These are phyloP conservation scores for Solanum chmielewskii DNA, from an alignment of 257 asterid genomes.

Conservation along the genomic window DNA sequence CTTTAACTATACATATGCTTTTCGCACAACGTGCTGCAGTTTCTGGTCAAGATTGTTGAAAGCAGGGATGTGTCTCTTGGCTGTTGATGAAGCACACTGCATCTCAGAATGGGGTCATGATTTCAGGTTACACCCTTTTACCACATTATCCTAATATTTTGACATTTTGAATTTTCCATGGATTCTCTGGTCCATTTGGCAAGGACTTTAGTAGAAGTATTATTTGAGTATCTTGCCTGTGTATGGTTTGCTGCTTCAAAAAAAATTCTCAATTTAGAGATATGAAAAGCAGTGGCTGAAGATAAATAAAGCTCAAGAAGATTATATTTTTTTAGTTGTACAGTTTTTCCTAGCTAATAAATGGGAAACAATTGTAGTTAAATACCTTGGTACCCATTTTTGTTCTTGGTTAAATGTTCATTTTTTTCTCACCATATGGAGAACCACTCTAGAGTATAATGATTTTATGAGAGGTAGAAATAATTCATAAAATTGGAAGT, in stretches of 20 bases:
- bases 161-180: background rate
- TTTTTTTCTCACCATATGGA: background rate
- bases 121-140: conserved; percentile 49
- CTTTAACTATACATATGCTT: background rate
- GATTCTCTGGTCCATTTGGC: background rate
- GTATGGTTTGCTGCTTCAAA: background rate
- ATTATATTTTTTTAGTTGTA: background rate
- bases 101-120: conserved; percentile 98
- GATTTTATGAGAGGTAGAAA: background rate
- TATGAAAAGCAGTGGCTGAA: background rate
- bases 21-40: conserved; percentile 31
- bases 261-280: background rate
- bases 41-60: conserved; percentile 74
- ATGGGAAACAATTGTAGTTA: background rate
- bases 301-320: background rate
- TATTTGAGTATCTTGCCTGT: background rate
- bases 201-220: background rate
- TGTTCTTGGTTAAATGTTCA: background rate
- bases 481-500: background rate
- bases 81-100: conserved; percentile 99
- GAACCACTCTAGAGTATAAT: background rate
- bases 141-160: background rate
- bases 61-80: conserved; percentile 73
- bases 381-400: background rate
- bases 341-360: background rate